Percentiles rank a stretch among this genome's conserved stretches.
These are phyloP conservation scores for Sanghuangporus weigelae DNA, from an alignment of 1,284 basidiomycete genomes.

Conservation along the genomic window DNA sequence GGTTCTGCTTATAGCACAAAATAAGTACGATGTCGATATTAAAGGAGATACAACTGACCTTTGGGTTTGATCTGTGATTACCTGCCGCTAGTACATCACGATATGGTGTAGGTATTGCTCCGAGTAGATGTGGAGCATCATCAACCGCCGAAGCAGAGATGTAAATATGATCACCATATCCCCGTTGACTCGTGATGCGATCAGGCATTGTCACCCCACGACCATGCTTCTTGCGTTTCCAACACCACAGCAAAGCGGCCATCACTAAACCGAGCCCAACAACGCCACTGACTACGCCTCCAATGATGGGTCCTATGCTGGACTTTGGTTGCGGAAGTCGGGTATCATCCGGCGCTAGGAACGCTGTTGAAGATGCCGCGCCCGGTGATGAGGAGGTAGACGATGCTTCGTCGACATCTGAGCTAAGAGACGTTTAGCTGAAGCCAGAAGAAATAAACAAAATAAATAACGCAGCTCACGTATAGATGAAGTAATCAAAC, in stretches of 20 bases:
- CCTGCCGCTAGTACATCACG: too few species aligned
- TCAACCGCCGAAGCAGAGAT: not conserved
- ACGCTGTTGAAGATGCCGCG: not conserved
- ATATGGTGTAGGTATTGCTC: not conserved
- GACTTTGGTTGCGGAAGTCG: too few species aligned
- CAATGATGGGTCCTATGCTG: not conserved
- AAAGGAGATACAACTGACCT: too few species aligned
- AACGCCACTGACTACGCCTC: not conserved
- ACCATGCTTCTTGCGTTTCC: not conserved
- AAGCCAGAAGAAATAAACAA: not conserved
- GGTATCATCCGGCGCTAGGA: not conserved
- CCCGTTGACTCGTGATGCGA: not conserved
- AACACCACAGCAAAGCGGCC: not conserved
- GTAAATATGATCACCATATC: not conserved
- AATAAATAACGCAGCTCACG: not conserved
- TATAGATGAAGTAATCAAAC: slow-evolving; percentile 15
- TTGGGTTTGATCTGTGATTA: too few species aligned
- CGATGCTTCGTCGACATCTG: not conserved
- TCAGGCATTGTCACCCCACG: not conserved
- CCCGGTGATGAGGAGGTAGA: not conserved
- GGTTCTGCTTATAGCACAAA: too few species aligned
- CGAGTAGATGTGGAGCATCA: not conserved
- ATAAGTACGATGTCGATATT: too few species aligned
- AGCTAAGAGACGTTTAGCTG: not conserved
- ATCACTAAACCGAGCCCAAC: not conserved